These are phyloP conservation scores for Globisporangium orthogonon DNA, from an alignment of 352 stramenopile genomes.

Conservation along the genomic window DNA sequence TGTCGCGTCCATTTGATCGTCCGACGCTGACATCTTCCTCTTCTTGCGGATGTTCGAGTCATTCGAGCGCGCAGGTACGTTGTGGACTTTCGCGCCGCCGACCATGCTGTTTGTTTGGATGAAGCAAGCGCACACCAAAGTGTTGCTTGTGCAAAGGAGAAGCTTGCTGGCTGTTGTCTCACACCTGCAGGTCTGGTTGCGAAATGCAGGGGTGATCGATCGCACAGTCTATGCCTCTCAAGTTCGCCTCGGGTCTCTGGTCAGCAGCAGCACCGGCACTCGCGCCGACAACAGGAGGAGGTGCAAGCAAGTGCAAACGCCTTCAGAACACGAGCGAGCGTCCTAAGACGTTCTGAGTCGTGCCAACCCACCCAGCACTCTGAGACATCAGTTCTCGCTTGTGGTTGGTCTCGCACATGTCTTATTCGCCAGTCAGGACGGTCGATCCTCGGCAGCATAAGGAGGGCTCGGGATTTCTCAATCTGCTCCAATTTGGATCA, in stretches of 20 bases:
- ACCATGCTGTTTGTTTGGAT: neutral
- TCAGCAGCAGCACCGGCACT: neutral
- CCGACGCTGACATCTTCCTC: slow-evolving; percentile 8
- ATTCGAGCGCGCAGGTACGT: slow-evolving; percentile 2
- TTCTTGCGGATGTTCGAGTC: slow-evolving; percentile 9
- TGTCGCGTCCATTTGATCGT: neutral
- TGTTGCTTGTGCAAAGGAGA: neutral
- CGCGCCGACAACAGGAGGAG: neutral
- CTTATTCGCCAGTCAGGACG: too few species aligned
- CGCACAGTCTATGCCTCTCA: neutral
- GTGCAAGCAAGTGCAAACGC: neutral
- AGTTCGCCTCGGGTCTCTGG: neutral
- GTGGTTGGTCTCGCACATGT: too few species aligned
- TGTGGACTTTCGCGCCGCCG: slow-evolving; percentile 13
- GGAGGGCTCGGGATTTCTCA: too few species aligned
- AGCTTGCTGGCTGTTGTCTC: slow-evolving; percentile 1
- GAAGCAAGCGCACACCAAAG: neutral
- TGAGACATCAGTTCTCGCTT: too few species aligned
- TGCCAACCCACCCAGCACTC: neutral
- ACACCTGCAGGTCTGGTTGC: neutral
- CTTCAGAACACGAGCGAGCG: neutral
- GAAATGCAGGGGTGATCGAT: neutral
- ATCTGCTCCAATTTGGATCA: too few species aligned
- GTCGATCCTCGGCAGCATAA: too few species aligned
- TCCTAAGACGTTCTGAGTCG: neutral